Percentiles rank a stretch among this genome's conserved stretches.
Evolutionary conservation across 352 stramenopile species (phyloP).

Genomic region (Halophytophthora batemanensis): DNA sequence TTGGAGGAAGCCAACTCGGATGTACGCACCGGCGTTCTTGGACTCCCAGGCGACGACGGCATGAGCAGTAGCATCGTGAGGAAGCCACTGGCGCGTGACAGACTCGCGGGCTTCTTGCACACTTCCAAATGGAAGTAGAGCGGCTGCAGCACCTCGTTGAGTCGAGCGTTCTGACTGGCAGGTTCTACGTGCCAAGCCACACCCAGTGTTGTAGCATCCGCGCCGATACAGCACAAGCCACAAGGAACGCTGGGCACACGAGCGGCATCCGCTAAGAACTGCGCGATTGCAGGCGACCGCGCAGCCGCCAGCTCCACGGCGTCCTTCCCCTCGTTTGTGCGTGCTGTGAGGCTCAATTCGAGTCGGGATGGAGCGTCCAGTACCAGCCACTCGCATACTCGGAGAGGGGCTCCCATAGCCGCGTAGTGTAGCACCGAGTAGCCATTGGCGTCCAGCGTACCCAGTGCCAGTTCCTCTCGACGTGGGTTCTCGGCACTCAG

Average conservation of each 20-base stretch:
- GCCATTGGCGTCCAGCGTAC: conserved; percentile 44
- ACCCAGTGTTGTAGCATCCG: conserved; percentile 46
- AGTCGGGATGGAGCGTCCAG: conserved; percentile 33
- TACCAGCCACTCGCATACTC: conserved; percentile 63
- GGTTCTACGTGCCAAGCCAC: conserved; percentile 54
- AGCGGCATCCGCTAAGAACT: conserved; percentile 41
- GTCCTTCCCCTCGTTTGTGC: conserved; percentile 41
- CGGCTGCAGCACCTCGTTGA: conserved; percentile 39
- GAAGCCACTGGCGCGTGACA: conserved; percentile 42
- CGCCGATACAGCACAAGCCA: conserved; percentile 42
- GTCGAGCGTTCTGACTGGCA: conserved; percentile 16
- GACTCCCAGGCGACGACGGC: conserved; percentile 19
- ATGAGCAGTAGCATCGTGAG: conserved; percentile 56
- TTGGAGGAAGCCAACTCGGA: conserved; percentile 25
- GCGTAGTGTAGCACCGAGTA: conserved; percentile 71
- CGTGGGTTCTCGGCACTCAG: conserved; percentile 26
- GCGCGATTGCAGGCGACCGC: conserved; percentile 28
- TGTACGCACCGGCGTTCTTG: conserved; percentile 10
- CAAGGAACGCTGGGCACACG: conserved; percentile 30
- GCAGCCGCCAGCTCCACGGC: conserved; percentile 38
- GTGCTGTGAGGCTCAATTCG: conserved; percentile 39
- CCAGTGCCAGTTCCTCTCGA: conserved; percentile 25
- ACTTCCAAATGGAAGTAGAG: conserved; percentile 58
- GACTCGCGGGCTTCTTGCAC: conserved; percentile 48
- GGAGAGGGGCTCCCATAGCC: conserved; percentile 48